A percentile compares a stretch with the other conserved stretches of the same genome.
Conservation (phyloP, 495 filamentous ascomycete genomes). For the Durotheca rogersii region DNA sequence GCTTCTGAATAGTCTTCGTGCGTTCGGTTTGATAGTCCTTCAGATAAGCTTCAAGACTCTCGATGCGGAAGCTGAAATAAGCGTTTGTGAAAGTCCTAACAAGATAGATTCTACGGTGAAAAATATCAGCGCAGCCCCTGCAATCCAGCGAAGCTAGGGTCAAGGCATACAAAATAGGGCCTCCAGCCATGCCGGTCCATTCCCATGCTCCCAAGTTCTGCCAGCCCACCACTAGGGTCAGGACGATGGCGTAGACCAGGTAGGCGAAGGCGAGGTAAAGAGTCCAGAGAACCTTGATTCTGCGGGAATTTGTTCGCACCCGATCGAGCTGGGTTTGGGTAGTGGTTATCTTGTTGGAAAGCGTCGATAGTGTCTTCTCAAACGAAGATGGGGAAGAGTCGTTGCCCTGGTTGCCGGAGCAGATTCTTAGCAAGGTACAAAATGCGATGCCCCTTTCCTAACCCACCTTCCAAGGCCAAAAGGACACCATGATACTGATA, state of each 20-base stretch:
- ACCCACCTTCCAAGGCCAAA: constrained; percentile 78
- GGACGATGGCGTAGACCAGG: constrained; percentile 76
- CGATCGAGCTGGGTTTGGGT: constrained; percentile 69
- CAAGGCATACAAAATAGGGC: constrained; percentile 68
- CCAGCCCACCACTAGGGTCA: constrained; percentile 83
- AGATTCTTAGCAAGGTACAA: constrained; percentile 20
- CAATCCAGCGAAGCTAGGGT: neutral
- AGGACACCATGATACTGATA: constrained; percentile 65
- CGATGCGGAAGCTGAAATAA: constrained; percentile 83
- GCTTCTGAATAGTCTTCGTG: constrained; percentile 83
- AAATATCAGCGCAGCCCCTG: constrained; percentile 25
- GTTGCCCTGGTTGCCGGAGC: constrained; percentile 57
- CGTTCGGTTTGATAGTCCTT: constrained; percentile 75
- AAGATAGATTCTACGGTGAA: constrained; percentile 61
- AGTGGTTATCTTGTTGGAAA: constrained; percentile 77
- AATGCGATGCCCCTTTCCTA: neutral
- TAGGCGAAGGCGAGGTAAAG: constrained; percentile 89
- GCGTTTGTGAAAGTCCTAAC: constrained; percentile 59
- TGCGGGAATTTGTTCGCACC: constrained; percentile 67
- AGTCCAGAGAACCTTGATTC: constrained; percentile 82
- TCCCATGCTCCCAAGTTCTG: constrained; percentile 71
- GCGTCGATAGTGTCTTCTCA: constrained; percentile 80
- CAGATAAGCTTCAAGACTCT: constrained; percentile 62
- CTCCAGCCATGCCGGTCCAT: constrained; percentile 72
- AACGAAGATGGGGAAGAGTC: constrained; percentile 87